These are phyloP conservation scores for Psidium guajava DNA, from an alignment of 345 rosid genomes.

Conservation along the genomic window DNA sequence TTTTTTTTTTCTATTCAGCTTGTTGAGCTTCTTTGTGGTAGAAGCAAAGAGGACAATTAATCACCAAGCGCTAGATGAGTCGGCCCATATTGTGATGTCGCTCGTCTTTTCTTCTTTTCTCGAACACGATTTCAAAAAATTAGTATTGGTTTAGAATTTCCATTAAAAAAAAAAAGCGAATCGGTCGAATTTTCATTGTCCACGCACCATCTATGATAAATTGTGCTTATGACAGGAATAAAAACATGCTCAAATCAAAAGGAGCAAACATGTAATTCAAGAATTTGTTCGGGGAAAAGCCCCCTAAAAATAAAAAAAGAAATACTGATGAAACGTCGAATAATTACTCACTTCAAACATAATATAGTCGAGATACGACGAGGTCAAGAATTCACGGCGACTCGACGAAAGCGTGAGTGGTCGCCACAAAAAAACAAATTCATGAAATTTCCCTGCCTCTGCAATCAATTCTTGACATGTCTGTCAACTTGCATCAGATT, in stretches of 20 bases:
- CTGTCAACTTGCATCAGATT: background rate
- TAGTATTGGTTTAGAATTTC: background rate
- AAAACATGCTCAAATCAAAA: background rate
- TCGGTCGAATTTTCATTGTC: background rate
- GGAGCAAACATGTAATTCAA: background rate
- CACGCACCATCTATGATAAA: rapidly evolving
- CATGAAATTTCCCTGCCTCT: background rate
- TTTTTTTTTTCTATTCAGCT: background rate
- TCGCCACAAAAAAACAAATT: too few relatives aligned
- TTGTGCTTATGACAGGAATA: background rate
- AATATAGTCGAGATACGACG: background rate
- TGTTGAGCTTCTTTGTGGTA: background rate
- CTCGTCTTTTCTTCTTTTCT: background rate
- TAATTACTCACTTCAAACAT: background rate
- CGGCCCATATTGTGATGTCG: background rate
- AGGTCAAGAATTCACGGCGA: background rate
- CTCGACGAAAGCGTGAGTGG: background rate
- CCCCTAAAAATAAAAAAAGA: background rate
- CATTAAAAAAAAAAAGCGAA: background rate
- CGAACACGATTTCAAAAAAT: background rate
- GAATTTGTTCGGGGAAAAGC: background rate
- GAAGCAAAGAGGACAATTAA: background rate
- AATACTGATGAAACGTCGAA: background rate
- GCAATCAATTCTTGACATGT: background rate
- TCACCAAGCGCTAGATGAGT: background rate